phyloP scores from a whole-genome alignment of 2,329 filamentous ascomycete species.

The Fusarium drepaniforme region DNA sequence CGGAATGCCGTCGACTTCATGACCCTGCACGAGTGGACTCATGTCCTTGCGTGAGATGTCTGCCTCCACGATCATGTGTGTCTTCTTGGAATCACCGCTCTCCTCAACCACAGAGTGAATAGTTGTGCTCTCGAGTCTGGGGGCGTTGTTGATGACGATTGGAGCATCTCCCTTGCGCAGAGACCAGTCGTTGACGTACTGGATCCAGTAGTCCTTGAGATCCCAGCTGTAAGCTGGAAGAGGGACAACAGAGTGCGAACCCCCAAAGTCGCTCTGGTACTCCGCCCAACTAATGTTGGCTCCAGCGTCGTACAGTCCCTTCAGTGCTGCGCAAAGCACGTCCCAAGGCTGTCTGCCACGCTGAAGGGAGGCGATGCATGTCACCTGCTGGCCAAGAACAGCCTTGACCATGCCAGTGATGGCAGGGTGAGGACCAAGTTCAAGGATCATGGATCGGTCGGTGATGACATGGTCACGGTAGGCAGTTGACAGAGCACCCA shows the following conservation, averaged over 20 bases:
- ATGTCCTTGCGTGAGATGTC: conserved; percentile 36
- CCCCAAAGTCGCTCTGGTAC: conserved; percentile 44
- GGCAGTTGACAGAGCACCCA: conserved; percentile 11
- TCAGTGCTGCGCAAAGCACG: conserved; percentile 14
- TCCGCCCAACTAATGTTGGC: conserved; percentile 37
- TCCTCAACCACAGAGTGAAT: conserved; percentile 34
- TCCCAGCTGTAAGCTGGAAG: conserved; percentile 81
- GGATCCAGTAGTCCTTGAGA: conserved; percentile 77
- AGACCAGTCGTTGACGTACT: conserved; percentile 76
- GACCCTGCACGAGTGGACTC: conserved; percentile 30
- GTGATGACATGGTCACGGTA: conserved; percentile 10
- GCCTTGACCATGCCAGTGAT: conserved; percentile 36
- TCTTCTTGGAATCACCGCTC: conserved; percentile 24
- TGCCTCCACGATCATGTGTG: conserved; percentile 29
- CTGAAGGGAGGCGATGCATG: conserved; percentile 27
- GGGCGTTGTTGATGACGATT: conserved; percentile 18
- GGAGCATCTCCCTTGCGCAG: conserved; percentile 69
- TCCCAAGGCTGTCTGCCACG: conserved; percentile 24
- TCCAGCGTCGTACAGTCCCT: conserved; percentile 25
- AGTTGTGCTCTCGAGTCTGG: conserved; percentile 32
- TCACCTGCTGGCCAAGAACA: conserved; percentile 23
- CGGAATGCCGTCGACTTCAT: conserved; percentile 36
- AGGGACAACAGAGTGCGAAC: conserved; percentile 58
- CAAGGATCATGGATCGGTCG: conserved; percentile 24
- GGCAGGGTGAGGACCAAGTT: conserved; percentile 36